These are phyloP conservation scores for Dichomitus squalens DNA, from an alignment of 1,284 basidiomycete species.

Conservation along the genomic window DNA sequence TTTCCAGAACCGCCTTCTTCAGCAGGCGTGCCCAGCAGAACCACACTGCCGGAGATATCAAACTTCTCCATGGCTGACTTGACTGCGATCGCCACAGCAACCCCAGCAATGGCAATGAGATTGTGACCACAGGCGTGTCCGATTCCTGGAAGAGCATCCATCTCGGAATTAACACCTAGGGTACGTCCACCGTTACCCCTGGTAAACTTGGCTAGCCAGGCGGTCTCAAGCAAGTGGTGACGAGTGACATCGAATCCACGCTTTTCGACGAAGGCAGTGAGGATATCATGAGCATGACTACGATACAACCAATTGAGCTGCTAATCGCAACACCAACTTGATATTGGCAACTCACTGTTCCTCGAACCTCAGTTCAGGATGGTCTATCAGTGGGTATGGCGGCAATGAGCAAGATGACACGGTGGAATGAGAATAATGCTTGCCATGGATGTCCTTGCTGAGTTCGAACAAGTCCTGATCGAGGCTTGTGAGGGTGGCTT, in stretches of 20 bases:
- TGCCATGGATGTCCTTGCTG: constrained; percentile 71
- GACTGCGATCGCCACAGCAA: constrained; percentile 75
- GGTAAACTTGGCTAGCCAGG: constrained; percentile 74
- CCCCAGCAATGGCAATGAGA: constrained; percentile 81
- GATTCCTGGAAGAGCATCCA: constrained; percentile 66
- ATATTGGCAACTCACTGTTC: constrained; percentile 30
- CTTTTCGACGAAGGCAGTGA: constrained; percentile 56
- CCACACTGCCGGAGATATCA: constrained; percentile 68
- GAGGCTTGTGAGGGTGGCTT: constrained; percentile 52
- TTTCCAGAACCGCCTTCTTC: constrained; percentile 89
- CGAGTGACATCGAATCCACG: constrained; percentile 66
- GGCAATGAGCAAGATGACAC: background rate
- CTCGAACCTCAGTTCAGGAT: constrained; percentile 30
- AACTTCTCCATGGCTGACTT: constrained; percentile 59
- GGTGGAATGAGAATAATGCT: background rate
- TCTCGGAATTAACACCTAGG: constrained; percentile 74
- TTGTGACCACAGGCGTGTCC: constrained; percentile 88
- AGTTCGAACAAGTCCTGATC: constrained; percentile 54
- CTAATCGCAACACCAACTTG: too few species aligned
- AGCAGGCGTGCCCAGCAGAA: constrained; percentile 86
- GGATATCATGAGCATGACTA: constrained; percentile 55
- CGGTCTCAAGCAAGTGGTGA: constrained; percentile 72
- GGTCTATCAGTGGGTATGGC: constrained; percentile 20
- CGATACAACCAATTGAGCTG: background rate
- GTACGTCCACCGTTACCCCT: constrained; percentile 61